Percentiles rank a stretch among this genome's conserved stretches.
These are phyloP conservation scores for Populus davidiana DNA, from an alignment of 345 rosid species.

Conservation along the genomic window DNA sequence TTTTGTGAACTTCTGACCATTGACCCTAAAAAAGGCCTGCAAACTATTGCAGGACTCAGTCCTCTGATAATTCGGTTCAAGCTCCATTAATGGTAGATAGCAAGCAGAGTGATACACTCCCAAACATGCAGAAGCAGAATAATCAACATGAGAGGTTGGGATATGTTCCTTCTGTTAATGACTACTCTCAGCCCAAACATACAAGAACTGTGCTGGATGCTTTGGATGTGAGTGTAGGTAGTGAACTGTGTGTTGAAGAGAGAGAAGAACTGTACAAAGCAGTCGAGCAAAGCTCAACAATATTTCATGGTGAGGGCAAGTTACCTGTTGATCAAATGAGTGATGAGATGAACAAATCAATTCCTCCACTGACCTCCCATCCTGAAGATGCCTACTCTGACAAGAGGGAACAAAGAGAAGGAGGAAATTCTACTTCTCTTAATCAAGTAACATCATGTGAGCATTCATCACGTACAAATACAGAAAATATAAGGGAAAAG, in stretches of 20 bases:
- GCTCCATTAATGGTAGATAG: slow-evolving; percentile 27
- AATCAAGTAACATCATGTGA: slow-evolving; percentile 18
- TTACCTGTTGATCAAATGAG: slow-evolving; percentile 10
- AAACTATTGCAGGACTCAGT: slow-evolving; percentile 38
- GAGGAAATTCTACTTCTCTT: slow-evolving; percentile 6
- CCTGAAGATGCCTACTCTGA: slow-evolving; percentile 9
- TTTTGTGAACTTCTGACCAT: slow-evolving; percentile 3
- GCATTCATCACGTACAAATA: slow-evolving; percentile 11
- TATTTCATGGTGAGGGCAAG: slow-evolving; percentile 12
- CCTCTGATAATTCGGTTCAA: slow-evolving; percentile 34
- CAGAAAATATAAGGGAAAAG: slow-evolving; percentile 23
- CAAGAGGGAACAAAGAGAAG: slow-evolving; percentile 6
- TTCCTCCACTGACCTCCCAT: slow-evolving; percentile 12
- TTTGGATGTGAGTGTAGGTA: slow-evolving; percentile 18
- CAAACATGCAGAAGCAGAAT: slow-evolving; percentile 19
- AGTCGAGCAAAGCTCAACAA: slow-evolving; percentile 16
- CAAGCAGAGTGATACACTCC: slow-evolving; percentile 12
- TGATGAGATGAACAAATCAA: slow-evolving; percentile 15
- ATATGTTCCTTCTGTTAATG: slow-evolving; percentile 12
- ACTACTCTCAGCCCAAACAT: slow-evolving; percentile 29
- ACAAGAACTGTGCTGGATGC: slow-evolving; percentile 24
- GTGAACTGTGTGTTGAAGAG: slow-evolving; percentile 12
- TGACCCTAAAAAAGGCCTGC: slow-evolving; percentile 13
- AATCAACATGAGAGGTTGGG: slow-evolving; percentile 12
- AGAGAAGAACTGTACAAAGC: slow-evolving; percentile 13